A percentile compares a stretch with the other conserved stretches of the same genome.
Conservation (phyloP, 305 asterid species). For the Solanum aculeatissimum region DNA sequence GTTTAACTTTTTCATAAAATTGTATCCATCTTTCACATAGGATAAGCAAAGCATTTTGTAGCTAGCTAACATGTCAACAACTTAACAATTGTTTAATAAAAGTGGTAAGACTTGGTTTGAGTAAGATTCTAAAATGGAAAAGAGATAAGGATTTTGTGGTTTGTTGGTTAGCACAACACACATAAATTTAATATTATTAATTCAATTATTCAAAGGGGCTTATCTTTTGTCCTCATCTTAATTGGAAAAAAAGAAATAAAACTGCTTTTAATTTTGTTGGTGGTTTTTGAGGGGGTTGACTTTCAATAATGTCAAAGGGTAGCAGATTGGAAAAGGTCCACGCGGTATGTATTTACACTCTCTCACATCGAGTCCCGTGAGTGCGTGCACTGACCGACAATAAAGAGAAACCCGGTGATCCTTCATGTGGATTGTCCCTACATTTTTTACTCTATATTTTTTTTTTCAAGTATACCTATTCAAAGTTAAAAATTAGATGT, state of each 20-base stretch:
- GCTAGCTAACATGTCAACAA: background rate
- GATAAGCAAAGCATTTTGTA: background rate
- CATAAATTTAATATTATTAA: background rate
- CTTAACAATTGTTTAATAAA: background rate
- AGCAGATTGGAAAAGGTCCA: constrained; percentile 22
- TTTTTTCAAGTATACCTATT: too few species aligned
- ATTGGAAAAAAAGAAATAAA: background rate
- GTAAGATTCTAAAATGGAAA: background rate
- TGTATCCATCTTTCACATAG: background rate
- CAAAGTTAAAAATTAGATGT: too few species aligned
- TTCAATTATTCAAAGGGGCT: background rate
- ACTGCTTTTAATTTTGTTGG: background rate
- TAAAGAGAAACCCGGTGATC: background rate
- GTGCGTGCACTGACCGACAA: constrained; percentile 29
- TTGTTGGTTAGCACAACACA: background rate
- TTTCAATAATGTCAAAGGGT: constrained; percentile 25
- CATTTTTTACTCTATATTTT: too few species aligned
- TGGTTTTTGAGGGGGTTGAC: constrained; percentile 28
- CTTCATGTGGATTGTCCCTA: background rate
- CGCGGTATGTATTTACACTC: constrained; percentile 23
- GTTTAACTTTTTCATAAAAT: background rate
- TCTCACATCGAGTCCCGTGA: constrained; percentile 17
- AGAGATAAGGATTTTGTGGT: background rate
- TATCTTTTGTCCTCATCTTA: background rate
- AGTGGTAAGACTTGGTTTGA: background rate